These are phyloP conservation scores for Saraca asoca DNA, from an alignment of 331 rosid species.

Conservation along the genomic window DNA sequence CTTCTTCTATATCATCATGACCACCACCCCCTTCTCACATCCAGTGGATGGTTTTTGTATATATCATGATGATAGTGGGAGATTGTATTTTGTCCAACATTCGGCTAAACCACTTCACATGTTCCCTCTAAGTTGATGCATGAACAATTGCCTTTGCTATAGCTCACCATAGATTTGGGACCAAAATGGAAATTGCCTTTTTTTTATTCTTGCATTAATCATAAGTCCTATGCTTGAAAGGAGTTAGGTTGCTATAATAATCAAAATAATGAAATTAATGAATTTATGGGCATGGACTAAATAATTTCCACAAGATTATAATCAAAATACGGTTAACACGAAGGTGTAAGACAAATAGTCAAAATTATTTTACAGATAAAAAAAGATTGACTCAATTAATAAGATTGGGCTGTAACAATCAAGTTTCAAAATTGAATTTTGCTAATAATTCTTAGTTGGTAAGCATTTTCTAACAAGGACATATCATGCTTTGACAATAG, in stretches of 20 bases:
- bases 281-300: too few species aligned
- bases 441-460: too few species aligned
- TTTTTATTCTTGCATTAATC: not conserved
- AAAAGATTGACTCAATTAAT: too few species aligned
- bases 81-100: conserved; percentile 55
- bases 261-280: not conserved
- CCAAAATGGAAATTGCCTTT: conserved; percentile 13
- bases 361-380: too few species aligned
- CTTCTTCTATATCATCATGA: conserved; percentile 58
- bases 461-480: too few species aligned
- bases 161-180: conserved; percentile 34
- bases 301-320: not conserved
- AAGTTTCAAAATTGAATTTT: too few species aligned
- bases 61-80: conserved; percentile 50
- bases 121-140: conserved; percentile 37
- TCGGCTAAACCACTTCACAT: conserved; percentile 60
- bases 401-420: too few species aligned
- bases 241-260: not conserved
- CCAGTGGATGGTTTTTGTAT: conserved; percentile 41
- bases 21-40: conserved; percentile 42
- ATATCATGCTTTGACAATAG: too few species aligned
- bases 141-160: conserved; percentile 5
- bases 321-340: conserved; percentile 15
- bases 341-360: not conserved
- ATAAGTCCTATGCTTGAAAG: not conserved